These are phyloP conservation scores for Arabidopsis thaliana DNA, from an alignment of 345 rosid genomes.

Conservation along the genomic window TAIR10.1 NC_003076.8:22971001-22971500, in stretches of 20 bases:
- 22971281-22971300: background rate
- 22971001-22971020: slow-evolving; percentile 68
- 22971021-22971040: slow-evolving; percentile 13
- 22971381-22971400: slow-evolving; percentile 43
- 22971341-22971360: slow-evolving; percentile 84
- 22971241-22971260: slow-evolving; percentile 46
- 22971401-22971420: slow-evolving; percentile 6
- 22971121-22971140: slow-evolving; percentile 80
- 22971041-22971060: background rate
- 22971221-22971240: slow-evolving; percentile 98
- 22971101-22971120: slow-evolving; percentile 71
- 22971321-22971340: slow-evolving; percentile 23
- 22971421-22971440: slow-evolving; percentile 35
- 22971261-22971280: background rate
- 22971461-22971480: slow-evolving; percentile 16
- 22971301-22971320: background rate
- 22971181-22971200: slow-evolving; percentile 88
- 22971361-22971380: slow-evolving; percentile 65
- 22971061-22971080: slow-evolving; percentile 5
- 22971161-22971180: slow-evolving; percentile 79
- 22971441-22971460: slow-evolving; percentile 16
- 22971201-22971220: slow-evolving; percentile 80
- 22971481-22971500: slow-evolving; percentile 23
- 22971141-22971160: slow-evolving; percentile 59
- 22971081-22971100: slow-evolving; percentile 79